A percentile compares a stretch with the other conserved stretches of the same genome.
These are phyloP conservation scores for Penicillium thymicola DNA, from an alignment of 2,329 filamentous ascomycete genomes.

Conservation along the genomic window DNA sequence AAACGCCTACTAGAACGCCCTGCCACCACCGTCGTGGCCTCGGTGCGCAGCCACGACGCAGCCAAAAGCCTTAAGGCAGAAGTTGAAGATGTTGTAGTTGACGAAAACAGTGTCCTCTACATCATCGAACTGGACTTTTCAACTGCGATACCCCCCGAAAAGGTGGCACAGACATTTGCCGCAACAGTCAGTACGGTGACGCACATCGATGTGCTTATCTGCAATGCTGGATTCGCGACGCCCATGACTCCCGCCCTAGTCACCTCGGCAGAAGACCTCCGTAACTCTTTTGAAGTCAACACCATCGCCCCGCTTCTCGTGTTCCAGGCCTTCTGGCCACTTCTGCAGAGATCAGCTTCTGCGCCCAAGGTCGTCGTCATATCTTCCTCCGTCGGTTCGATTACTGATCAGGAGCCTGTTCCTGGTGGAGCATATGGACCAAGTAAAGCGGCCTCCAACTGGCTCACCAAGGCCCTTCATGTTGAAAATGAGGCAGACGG, in stretches of 20 bases:
- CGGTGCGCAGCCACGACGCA: slow-evolving; percentile 18
- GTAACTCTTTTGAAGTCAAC: slow-evolving; percentile 21
- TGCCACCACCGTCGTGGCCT: slow-evolving; percentile 21
- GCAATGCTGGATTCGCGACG: slow-evolving; percentile 44
- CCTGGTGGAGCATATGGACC: slow-evolving; percentile 23
- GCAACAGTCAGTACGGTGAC: slow-evolving; percentile 23
- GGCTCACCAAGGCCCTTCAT: slow-evolving; percentile 21
- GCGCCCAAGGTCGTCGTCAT: slow-evolving; percentile 21
- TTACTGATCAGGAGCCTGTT: slow-evolving; percentile 18
- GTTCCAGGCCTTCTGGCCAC: slow-evolving; percentile 22
- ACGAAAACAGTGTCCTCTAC: slow-evolving; percentile 14
- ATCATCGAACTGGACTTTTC: slow-evolving; percentile 23
- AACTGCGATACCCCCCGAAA: slow-evolving; percentile 8
- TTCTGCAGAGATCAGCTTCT: slow-evolving; percentile 12
- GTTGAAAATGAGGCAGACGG: slow-evolving; percentile 22
- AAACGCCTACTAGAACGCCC: slow-evolving; percentile 22
- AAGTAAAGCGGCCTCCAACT: slow-evolving; percentile 24
- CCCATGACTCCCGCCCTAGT: slow-evolving; percentile 58
- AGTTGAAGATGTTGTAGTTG: not conserved
- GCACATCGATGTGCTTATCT: slow-evolving; percentile 28
- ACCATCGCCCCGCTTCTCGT: slow-evolving; percentile 36
- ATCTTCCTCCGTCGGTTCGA: slow-evolving; percentile 23
- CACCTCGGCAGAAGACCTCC: slow-evolving; percentile 18
- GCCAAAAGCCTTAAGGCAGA: slow-evolving; percentile 9
- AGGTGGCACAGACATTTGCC: slow-evolving; percentile 5